A percentile compares a stretch with the other conserved stretches of the same genome.
Evolutionary conservation across 768 basidiomycete genomes (phyloP).

Genomic region (Trametes sanguinea): DNA sequence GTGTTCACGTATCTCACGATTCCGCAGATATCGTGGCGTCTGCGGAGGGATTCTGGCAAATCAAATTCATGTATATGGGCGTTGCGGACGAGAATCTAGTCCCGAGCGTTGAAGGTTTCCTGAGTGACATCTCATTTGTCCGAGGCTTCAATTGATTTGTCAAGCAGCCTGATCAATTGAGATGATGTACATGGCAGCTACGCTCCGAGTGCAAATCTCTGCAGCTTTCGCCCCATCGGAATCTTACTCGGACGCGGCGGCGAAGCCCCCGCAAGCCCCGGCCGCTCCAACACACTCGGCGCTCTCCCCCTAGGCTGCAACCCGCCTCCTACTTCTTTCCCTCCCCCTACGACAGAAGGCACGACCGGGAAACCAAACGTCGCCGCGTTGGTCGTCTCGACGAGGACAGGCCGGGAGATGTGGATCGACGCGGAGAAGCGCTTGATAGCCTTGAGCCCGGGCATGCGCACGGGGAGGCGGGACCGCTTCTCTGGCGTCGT

Average conservation of each 20-base stretch:
- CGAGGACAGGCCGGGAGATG: conserved; percentile 27
- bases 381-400: conserved; percentile 28
- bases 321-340: neutral
- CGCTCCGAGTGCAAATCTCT: conserved; percentile 7
- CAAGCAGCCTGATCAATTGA: too few species aligned
- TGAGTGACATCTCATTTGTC: too few species aligned
- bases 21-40: too few species aligned
- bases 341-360: neutral
- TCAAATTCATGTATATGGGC: too few species aligned
- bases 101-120: too few species aligned
- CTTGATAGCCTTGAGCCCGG: conserved; percentile 19
- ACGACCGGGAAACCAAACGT: conserved; percentile 1
- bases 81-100: too few species aligned
- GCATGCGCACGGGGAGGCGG: conserved; percentile 28
- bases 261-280: neutral
- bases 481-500: conserved; percentile 22
- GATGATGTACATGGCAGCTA: neutral
- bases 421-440: conserved; percentile 26
- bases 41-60: too few species aligned
- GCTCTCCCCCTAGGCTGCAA: neutral
- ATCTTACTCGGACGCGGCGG: conserved; percentile 18
- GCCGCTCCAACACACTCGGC: neutral
- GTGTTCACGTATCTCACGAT: too few species aligned
- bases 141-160: too few species aligned
- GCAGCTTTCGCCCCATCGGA: conserved; percentile 19